These are phyloP conservation scores for Platanus orientalis DNA, from an alignment of 164 flowering plant species.

Conservation along the genomic window DNA sequence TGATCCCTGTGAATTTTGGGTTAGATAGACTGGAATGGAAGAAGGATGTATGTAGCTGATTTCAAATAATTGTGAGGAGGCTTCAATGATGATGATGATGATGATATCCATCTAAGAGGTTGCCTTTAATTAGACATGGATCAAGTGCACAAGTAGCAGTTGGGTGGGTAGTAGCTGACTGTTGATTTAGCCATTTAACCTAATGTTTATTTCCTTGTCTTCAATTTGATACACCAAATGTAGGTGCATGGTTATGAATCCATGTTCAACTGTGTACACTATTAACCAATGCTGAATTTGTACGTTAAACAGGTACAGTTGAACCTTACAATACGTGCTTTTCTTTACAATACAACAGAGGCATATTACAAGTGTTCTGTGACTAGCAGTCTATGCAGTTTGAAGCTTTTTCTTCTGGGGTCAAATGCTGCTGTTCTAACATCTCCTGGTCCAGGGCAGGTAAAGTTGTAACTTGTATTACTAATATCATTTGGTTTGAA, in stretches of 20 bases:
- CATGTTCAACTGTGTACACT: background rate
- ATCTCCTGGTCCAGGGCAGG: slow-evolving; percentile 48
- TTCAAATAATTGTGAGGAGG: background rate
- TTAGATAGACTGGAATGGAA: background rate
- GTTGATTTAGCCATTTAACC: too few species aligned
- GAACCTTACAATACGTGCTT: slow-evolving; percentile 35
- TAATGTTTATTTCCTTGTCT: too few species aligned
- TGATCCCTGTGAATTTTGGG: background rate
- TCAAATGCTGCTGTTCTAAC: slow-evolving; percentile 46
- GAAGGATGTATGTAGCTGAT: background rate
- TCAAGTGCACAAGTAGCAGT: background rate
- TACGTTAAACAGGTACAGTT: slow-evolving; percentile 45
- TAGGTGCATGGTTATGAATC: background rate
- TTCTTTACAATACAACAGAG: slow-evolving; percentile 45
- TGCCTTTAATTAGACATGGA: background rate
- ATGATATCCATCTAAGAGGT: background rate
- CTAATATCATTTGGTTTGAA: too few species aligned
- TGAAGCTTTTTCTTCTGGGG: slow-evolving; percentile 30
- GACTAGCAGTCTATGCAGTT: slow-evolving; percentile 25
- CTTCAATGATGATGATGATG: too few species aligned
- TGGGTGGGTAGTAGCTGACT: background rate
- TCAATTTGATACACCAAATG: too few species aligned
- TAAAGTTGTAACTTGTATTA: slow-evolving; percentile 8
- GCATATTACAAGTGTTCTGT: slow-evolving; percentile 53
- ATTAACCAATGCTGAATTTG: background rate